Evolutionary conservation across 2,329 filamentous ascomycete genomes (phyloP).

Genomic region (Leptographium procerum): DNA sequence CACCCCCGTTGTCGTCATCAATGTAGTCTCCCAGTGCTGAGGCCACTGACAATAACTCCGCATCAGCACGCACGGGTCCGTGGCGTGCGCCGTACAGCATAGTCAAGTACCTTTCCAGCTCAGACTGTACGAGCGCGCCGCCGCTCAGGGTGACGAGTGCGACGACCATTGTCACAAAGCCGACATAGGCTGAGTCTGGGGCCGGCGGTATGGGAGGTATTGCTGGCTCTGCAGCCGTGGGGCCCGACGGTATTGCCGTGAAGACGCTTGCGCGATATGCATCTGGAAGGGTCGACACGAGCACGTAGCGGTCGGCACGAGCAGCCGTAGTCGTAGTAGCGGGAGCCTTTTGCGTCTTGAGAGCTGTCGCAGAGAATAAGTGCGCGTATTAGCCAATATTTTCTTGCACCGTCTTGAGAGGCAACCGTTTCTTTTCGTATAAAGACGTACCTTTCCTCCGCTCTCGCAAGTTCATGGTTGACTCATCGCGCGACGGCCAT

Average conservation of each 20-base stretch:
- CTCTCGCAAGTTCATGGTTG: constrained; percentile 56
- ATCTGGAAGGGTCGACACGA: constrained; percentile 60
- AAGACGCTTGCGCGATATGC: constrained; percentile 43
- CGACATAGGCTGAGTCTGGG: constrained; percentile 69
- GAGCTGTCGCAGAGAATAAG: constrained; percentile 14
- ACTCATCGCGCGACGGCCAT: constrained; percentile 69
- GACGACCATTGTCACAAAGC: constrained; percentile 69
- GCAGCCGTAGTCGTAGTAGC: not conserved
- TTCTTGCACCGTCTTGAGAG: not conserved
- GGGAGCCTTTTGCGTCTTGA: constrained; percentile 37
- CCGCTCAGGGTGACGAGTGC: constrained; percentile 64
- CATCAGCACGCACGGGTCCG: constrained; percentile 27
- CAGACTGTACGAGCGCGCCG: constrained; percentile 64
- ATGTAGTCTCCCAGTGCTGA: constrained; percentile 12
- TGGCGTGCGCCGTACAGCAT: constrained; percentile 22
- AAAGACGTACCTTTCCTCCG: constrained; percentile 52
- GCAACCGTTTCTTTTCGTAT: no score
- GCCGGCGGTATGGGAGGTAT: constrained; percentile 43
- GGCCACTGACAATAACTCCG: constrained; percentile 50
- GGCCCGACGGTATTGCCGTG: constrained; percentile 21
- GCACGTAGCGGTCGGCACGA: constrained; percentile 59
- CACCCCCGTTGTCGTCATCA: constrained; percentile 11
- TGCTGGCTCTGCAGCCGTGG: constrained; percentile 51
- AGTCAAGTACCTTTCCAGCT: constrained; percentile 55
- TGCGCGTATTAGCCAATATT: not conserved